These are phyloP conservation scores for Crithidia sp. DNA, from an alignment of 208 protist genomes.

Conservation along the genomic window DNA sequence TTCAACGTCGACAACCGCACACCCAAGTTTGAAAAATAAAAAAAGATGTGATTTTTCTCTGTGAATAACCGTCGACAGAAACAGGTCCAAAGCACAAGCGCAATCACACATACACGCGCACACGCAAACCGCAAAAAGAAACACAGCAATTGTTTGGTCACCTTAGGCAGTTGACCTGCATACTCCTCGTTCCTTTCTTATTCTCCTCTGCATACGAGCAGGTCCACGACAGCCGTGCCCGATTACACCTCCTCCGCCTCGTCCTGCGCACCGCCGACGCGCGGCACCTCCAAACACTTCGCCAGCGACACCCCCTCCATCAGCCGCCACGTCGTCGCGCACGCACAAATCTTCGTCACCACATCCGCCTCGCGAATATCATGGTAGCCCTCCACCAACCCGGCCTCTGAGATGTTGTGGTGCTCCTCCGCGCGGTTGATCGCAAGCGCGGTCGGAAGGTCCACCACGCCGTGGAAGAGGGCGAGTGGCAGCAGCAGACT, in stretches of 20 bases:
- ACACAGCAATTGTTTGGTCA: neutral
- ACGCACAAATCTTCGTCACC: slow-evolving; percentile 89
- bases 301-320: slow-evolving; percentile 79
- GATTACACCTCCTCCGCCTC: slow-evolving; percentile 44
- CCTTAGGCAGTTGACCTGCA: neutral
- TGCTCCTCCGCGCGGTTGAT: slow-evolving; percentile 90
- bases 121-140: neutral
- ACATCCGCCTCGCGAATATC: slow-evolving; percentile 91
- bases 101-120: neutral
- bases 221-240: neutral
- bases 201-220: neutral
- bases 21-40: neutral
- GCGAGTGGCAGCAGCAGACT: slow-evolving; percentile 90
- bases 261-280: slow-evolving; percentile 33
- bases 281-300: slow-evolving; percentile 80
- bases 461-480: slow-evolving; percentile 75
- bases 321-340: slow-evolving; percentile 75
- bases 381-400: slow-evolving; percentile 90
- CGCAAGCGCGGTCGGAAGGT: slow-evolving; percentile 72
- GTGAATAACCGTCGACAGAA: neutral
- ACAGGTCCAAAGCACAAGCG: neutral
- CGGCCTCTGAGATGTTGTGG: slow-evolving; percentile 77
- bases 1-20: too few relatives aligned
- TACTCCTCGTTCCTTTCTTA: too few relatives aligned
- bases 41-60: slow-evolving; percentile 7